Conservation (phyloP, 352 stramenopile genomes). For the Nothophytophthora sp. region DNA sequence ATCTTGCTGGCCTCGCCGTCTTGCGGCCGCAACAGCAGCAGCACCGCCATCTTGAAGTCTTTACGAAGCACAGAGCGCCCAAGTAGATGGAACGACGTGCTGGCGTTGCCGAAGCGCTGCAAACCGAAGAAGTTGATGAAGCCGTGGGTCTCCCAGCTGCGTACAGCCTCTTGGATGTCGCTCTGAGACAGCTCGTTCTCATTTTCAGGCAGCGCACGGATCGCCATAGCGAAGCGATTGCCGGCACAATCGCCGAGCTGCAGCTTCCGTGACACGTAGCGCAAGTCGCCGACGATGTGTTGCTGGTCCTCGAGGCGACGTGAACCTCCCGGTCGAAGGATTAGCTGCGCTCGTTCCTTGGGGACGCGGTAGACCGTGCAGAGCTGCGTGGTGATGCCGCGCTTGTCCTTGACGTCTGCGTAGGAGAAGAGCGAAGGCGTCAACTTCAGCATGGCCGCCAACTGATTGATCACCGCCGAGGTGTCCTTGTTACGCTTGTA, state of each 20-base stretch:
- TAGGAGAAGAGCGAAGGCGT: slow-evolving; percentile 83
- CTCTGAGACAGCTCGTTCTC: slow-evolving; percentile 45
- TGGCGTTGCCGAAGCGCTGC: slow-evolving; percentile 92
- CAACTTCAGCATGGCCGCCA: slow-evolving; percentile 73
- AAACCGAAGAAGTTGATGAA: slow-evolving; percentile 99
- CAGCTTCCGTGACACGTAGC: slow-evolving; percentile 88
- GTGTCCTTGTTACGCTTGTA: slow-evolving; percentile 98
- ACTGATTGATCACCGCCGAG: slow-evolving; percentile 75
- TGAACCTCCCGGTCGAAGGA: slow-evolving; percentile 33
- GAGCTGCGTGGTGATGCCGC: slow-evolving; percentile 95
- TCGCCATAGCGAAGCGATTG: slow-evolving; percentile 94
- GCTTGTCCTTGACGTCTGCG: slow-evolving; percentile 97
- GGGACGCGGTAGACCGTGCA: slow-evolving; percentile 88
- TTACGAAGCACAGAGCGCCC: slow-evolving; percentile 93
- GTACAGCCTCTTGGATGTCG: slow-evolving; percentile 35
- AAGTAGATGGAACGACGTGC: slow-evolving; percentile 80
- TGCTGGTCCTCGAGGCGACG: slow-evolving; percentile 69
- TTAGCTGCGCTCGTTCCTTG: slow-evolving; percentile 56
- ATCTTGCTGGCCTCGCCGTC: slow-evolving; percentile 86
- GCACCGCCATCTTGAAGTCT: slow-evolving; percentile 92
- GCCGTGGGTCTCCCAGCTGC: slow-evolving; percentile 59
- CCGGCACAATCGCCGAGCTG: slow-evolving; percentile 87
- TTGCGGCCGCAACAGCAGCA: slow-evolving; percentile 90
- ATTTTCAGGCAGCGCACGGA: slow-evolving; percentile 84
- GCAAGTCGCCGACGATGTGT: slow-evolving; percentile 92